A percentile compares a stretch with the other conserved stretches of the same genome.
Conservation (phyloP, 2,329 filamentous ascomycete species). For the Xylaria multiplex region DNA sequence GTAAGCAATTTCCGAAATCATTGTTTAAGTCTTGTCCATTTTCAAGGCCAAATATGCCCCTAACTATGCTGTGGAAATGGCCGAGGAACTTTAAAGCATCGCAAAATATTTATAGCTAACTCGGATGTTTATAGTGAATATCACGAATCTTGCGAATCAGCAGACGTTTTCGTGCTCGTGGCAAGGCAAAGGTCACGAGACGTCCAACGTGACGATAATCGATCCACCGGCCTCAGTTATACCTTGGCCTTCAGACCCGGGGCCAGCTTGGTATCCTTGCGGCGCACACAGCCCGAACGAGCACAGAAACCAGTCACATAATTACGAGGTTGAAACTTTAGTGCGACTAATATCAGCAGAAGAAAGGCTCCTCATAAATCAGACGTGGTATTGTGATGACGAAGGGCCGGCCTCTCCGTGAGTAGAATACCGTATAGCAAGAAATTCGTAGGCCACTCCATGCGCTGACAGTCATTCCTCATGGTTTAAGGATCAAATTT, state of each 20-base stretch:
- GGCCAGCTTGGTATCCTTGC: slow-evolving; percentile 7
- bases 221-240: background rate
- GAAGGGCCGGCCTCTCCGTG: slow-evolving; percentile 10
- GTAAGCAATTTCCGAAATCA: background rate
- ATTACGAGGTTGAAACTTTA: slow-evolving; percentile 21
- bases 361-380: slow-evolving; percentile 16
- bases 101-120: background rate
- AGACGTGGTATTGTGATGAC: slow-evolving; percentile 27
- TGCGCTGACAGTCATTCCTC: background rate
- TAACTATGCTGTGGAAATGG: background rate
- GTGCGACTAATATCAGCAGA: slow-evolving; percentile 17
- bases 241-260: slow-evolving; percentile 2
- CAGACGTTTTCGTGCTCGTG: slow-evolving; percentile 15
- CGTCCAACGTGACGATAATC: slow-evolving; percentile 21
- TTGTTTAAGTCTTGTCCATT: background rate
- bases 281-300: slow-evolving; percentile 9
- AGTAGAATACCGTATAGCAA: background rate
- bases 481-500: slow-evolving; percentile 3
- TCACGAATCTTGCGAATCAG: slow-evolving; percentile 15
- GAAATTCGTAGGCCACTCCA: background rate
- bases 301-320: slow-evolving; percentile 11
- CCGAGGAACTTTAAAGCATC: background rate
- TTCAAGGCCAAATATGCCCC: background rate
- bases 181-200: background rate
- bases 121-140: background rate